These are phyloP conservation scores for Colletotrichum australisinense DNA, from an alignment of 2,329 filamentous ascomycete genomes.

Conservation along the genomic window DNA sequence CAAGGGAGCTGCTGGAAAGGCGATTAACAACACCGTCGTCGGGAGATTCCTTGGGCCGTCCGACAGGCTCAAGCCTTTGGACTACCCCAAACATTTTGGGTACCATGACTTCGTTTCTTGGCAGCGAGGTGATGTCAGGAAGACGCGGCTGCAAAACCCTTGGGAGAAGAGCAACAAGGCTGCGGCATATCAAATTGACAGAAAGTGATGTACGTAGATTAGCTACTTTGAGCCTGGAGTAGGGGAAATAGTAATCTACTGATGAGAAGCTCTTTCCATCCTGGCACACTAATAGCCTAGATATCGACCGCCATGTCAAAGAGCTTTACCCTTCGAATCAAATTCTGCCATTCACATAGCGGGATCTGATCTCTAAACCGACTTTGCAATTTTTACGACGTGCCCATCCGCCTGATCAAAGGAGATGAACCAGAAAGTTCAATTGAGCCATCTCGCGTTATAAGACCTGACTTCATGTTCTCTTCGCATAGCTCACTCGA, in stretches of 20 bases:
- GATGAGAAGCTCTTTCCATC: neutral
- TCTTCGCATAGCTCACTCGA: neutral
- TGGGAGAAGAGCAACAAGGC: neutral
- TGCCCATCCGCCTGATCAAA: neutral
- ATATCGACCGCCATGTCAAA: neutral
- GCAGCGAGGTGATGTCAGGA: slow-evolving; percentile 25
- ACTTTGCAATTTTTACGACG: neutral
- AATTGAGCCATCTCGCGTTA: neutral
- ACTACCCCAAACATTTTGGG: slow-evolving; percentile 8
- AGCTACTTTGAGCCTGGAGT: neutral
- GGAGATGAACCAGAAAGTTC: neutral
- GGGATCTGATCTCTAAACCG: too few species aligned
- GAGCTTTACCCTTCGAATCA: too few species aligned
- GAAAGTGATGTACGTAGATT: neutral
- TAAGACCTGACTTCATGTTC: neutral
- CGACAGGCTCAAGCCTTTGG: neutral
- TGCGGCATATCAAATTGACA: neutral
- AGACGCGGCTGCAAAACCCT: neutral
- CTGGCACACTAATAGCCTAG: neutral
- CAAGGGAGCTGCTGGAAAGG: neutral
- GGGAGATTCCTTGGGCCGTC: neutral
- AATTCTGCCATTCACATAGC: too few species aligned
- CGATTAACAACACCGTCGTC: neutral
- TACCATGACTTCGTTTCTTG: slow-evolving; percentile 35
- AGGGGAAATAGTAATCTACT: neutral